Evolutionary conservation across 169 alveolate genomes (phyloP).

Genomic region (Plasmodium coatneyi): DNA sequence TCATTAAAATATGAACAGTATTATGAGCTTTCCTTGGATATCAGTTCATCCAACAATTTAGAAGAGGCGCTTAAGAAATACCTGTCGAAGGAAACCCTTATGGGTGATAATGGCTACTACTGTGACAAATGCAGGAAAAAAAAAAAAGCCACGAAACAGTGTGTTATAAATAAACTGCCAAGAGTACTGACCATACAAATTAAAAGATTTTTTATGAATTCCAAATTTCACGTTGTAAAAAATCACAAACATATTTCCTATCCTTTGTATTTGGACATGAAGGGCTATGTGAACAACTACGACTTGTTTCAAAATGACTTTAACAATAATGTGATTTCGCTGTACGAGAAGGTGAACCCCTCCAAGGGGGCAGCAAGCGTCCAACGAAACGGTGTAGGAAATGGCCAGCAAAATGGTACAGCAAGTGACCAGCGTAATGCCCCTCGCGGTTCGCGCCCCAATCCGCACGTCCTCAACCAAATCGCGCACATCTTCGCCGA

Average conservation of each 20-base stretch:
- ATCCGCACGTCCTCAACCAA: constrained; percentile 4
- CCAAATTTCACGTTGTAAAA: constrained; percentile 35
- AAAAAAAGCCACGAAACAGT: constrained; percentile 81
- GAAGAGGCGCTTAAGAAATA: constrained; percentile 76
- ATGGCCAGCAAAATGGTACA: background rate
- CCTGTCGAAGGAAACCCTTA: constrained; percentile 72
- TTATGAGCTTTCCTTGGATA: constrained; percentile 82
- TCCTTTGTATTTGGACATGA: constrained; percentile 63
- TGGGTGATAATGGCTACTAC: constrained; percentile 80
- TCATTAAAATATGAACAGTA: constrained; percentile 83
- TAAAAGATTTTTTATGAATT: constrained; percentile 78
- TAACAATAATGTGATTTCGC: constrained; percentile 48
- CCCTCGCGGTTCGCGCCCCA: background rate
- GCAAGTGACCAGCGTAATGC: background rate
- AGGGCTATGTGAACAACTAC: constrained; percentile 40
- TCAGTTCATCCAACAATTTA: constrained; percentile 76
- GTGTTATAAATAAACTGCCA: constrained; percentile 80
- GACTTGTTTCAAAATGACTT: constrained; percentile 45
- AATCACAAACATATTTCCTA: constrained; percentile 52
- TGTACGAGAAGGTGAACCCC: constrained; percentile 44
- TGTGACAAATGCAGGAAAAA: constrained; percentile 79
- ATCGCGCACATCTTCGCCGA: constrained; percentile 27
- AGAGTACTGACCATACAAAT: constrained; percentile 77
- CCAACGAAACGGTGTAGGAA: background rate
- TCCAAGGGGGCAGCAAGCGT: background rate